Conservation (phyloP, 2,329 filamentous ascomycete species). For the Arthrobotrys iridis region DNA sequence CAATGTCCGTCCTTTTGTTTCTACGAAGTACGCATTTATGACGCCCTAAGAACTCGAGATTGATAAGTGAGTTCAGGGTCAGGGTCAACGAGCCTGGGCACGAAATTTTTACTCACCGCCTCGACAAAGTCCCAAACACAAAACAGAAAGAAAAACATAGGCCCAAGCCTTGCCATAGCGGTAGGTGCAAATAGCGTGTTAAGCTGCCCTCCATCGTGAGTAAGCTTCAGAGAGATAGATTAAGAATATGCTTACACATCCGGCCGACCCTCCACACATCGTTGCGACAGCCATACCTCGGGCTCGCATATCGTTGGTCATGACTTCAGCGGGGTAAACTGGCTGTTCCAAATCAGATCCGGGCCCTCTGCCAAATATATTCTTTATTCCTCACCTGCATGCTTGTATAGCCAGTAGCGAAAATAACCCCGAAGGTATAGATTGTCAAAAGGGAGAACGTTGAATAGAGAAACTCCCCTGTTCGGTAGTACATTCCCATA, state of each 20-base stretch:
- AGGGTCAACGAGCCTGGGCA: not conserved
- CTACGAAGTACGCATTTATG: slow-evolving; percentile 55
- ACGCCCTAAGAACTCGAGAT: too few species aligned
- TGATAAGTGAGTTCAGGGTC: not conserved
- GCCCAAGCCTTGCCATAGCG: slow-evolving; percentile 60
- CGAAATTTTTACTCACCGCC: slow-evolving; percentile 59
- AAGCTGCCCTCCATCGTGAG: slow-evolving; percentile 55
- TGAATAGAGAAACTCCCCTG: slow-evolving; percentile 59
- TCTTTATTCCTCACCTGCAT: slow-evolving; percentile 58
- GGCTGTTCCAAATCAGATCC: slow-evolving; percentile 25
- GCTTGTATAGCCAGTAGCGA: slow-evolving; percentile 59
- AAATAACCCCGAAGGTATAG: slow-evolving; percentile 62
- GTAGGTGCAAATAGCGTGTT: slow-evolving; percentile 58
- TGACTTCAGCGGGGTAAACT: slow-evolving; percentile 62
- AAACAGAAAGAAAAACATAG: slow-evolving; percentile 65
- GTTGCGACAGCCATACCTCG: slow-evolving; percentile 62
- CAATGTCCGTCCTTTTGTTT: slow-evolving; percentile 56
- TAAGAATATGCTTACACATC: slow-evolving; percentile 59
- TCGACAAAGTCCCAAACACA: slow-evolving; percentile 66
- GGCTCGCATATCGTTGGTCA: slow-evolving; percentile 62
- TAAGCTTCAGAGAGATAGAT: not conserved
- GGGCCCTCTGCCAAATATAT: not conserved
- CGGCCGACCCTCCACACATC: slow-evolving; percentile 61
- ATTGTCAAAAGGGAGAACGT: slow-evolving; percentile 63
- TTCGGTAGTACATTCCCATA: slow-evolving; percentile 58